Conservation (phyloP, 192 early-diverging fungal species). For the Mortierella antarctica region DNA sequence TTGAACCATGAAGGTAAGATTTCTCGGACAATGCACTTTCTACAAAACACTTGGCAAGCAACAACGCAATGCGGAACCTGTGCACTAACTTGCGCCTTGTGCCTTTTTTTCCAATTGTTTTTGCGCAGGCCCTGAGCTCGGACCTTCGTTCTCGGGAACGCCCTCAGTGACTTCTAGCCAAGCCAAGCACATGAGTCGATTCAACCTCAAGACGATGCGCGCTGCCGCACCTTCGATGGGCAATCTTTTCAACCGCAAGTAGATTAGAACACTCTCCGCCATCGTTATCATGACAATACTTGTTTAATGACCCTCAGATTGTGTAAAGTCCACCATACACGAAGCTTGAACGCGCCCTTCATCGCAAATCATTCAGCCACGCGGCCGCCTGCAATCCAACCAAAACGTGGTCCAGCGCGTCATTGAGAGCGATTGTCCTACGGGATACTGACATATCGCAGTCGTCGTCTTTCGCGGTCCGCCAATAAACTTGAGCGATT, state of each 20-base stretch:
- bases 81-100: too few relatives aligned
- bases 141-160: background rate
- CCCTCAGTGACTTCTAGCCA: constrained; percentile 4
- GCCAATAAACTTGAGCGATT: constrained; percentile 11
- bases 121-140: constrained; percentile 4
- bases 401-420: background rate
- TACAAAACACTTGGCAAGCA: background rate
- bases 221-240: constrained; percentile 26
- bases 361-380: too few relatives aligned
- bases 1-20: constrained; percentile 21
- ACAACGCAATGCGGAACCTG: too few relatives aligned
- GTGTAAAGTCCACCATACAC: background rate
- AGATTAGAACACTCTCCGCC: background rate
- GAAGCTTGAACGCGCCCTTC: background rate
- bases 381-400: too few relatives aligned
- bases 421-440: constrained; percentile 4
- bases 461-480: constrained; percentile 21
- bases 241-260: constrained; percentile 33
- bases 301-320: background rate
- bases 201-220: constrained; percentile 38
- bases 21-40: background rate
- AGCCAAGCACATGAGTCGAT: constrained; percentile 21
- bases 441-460: constrained; percentile 44
- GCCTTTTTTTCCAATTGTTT: background rate
- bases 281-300: background rate